Evolutionary conservation across 2,329 filamentous ascomycete genomes (phyloP), one percentile per base, ranked within the genome.

Genomic region (Xylariomycetidae sp.): DNA sequence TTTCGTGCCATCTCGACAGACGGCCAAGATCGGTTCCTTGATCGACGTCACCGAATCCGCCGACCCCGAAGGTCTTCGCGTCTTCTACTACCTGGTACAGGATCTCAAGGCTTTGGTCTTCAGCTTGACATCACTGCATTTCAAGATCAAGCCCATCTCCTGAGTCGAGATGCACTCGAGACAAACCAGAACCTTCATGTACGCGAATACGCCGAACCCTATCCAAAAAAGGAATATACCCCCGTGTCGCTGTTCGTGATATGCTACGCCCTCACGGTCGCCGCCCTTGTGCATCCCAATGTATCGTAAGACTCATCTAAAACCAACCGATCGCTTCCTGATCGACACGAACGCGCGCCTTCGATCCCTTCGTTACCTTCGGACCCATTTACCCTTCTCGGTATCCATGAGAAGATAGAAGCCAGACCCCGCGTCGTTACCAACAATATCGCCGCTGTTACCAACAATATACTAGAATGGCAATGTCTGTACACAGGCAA

Each of bases 41-140:
- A 89, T 95, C 47, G 92, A 98, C 57, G 92, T 98, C 39, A 93
- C 88, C 31, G 92, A 96, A 57, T 95, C 89, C 3, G 83, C 86
- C 32, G 92, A 98, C 56, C 92, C 92, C 2, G 92, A 98, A 63
- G 92, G 92, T 19, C 75, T 98, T 10, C 79, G 92, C 31, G 92
- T 98, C 3, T 98, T 98, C 63, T 98, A 98, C 69, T 98, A 98
- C 57, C 79, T 98, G 6, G 90, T 96, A 5, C 92, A 98, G 57
- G 92, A 98, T 57, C 67, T 98, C 17, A 98, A 96, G 65, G 92
- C 92, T 0, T 70, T 98, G 23, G 87, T 98, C 3, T 98, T 98
- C 61, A 95, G 90, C 34, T 65, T 98, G 46, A 98, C 96, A 52
- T 86, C 87, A 3, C 72, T 98, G 44, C 92, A 98, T 66, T 98